Evolutionary conservation across 805 yeast genomes (phyloP).

Genomic region (Ogataea henricii): DNA sequence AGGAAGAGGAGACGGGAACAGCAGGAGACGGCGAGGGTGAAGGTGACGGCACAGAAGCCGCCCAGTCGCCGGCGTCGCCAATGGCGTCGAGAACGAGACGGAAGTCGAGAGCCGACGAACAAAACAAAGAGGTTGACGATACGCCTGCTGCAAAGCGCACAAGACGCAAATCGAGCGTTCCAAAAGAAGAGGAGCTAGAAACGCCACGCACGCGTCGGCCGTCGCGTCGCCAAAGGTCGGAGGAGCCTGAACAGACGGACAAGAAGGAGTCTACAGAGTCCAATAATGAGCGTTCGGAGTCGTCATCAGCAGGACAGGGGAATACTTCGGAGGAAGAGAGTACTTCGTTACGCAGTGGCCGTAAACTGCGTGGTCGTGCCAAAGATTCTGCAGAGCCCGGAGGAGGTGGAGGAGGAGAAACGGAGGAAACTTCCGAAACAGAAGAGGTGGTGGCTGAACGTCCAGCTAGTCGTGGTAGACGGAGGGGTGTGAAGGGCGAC

Average conservation of each 20-base stretch:
- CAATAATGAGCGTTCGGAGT: neutral
- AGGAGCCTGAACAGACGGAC: constrained; percentile 7
- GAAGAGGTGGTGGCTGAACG: neutral
- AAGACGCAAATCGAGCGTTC: constrained; percentile 7
- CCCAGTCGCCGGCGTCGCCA: constrained; percentile 4
- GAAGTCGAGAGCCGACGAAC: constrained; percentile 10
- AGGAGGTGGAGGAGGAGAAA: neutral
- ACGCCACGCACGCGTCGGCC: constrained; percentile 10
- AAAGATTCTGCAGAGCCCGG: constrained; percentile 11
- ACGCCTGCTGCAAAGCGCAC: constrained; percentile 9
- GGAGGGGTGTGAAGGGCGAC: constrained; percentile 4
- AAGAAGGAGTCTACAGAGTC: constrained; percentile 4
- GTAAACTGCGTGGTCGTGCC: constrained; percentile 11
- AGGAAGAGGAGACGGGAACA: constrained; percentile 12
- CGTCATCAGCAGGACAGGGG: neutral
- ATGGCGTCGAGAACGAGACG: constrained; percentile 16
- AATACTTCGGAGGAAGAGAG: constrained; percentile 4
- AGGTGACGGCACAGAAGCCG: neutral
- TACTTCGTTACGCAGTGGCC: constrained; percentile 12
- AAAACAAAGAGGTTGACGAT: constrained; percentile 3
- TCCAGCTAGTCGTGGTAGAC: constrained; percentile 3
- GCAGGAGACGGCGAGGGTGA: constrained; percentile 3
- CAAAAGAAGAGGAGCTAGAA: constrained; percentile 10
- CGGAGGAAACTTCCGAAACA: neutral
- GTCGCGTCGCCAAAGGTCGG: constrained; percentile 7